Evolutionary conservation across 176 grass and related monocot species (phyloP).

Genomic region (Juncus effusus): DNA sequence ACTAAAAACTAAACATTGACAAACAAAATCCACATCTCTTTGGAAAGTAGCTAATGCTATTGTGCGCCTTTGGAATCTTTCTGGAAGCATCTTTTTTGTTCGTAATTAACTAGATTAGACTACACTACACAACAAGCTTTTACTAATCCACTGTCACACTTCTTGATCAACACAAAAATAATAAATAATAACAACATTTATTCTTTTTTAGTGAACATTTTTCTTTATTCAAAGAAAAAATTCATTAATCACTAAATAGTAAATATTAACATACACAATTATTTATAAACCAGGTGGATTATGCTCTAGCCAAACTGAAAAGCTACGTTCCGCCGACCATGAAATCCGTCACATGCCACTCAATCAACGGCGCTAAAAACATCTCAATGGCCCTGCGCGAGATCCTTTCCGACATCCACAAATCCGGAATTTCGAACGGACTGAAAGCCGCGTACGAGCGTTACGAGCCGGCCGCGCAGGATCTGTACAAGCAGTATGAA

Average conservation of each 20-base stretch:
- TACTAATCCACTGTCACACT: background rate
- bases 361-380: slow-evolving; percentile 27
- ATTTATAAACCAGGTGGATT: slow-evolving; percentile 52
- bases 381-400: slow-evolving; percentile 43
- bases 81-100: no score
- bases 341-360: slow-evolving; percentile 34
- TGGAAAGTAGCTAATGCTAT: no score
- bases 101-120: no score
- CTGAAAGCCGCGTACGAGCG: slow-evolving; percentile 24
- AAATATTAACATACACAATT: background rate
- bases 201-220: background rate
- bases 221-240: background rate
- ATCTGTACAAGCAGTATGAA: slow-evolving; percentile 56
- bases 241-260: background rate
- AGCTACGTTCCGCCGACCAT: slow-evolving; percentile 45
- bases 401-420: slow-evolving; percentile 37
- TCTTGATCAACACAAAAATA: background rate
- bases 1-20: background rate
- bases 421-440: slow-evolving; percentile 35
- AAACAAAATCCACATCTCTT: background rate
- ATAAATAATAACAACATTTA: background rate
- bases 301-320: slow-evolving; percentile 33
- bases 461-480: slow-evolving; percentile 44
- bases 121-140: background rate
- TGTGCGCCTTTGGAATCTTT: no score